A percentile compares a stretch with the other conserved stretches of the same genome.
Evolutionary conservation across 768 basidiomycete species (phyloP).

Genomic region (Chlorophyllum brunneum): DNA sequence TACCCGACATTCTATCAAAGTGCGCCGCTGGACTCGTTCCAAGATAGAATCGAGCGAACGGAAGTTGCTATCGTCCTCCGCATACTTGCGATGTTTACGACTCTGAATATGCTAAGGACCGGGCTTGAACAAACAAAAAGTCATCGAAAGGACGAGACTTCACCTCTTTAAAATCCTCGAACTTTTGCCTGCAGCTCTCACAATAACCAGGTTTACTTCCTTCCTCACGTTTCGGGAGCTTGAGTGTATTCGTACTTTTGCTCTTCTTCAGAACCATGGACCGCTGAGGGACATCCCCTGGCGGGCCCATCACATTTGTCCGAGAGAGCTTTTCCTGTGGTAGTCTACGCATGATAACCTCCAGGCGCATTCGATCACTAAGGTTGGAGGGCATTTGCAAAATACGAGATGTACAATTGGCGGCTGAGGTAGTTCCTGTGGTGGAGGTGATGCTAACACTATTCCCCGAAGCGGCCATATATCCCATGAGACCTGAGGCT

Average conservation of each 20-base stretch:
- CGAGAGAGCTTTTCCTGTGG: constrained; percentile 49
- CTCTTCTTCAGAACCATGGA: constrained; percentile 62
- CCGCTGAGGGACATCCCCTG: constrained; percentile 51
- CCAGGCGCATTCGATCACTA: constrained; percentile 53
- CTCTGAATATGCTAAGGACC: constrained; percentile 62
- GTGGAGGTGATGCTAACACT: constrained; percentile 90
- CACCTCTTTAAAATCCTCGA: constrained; percentile 82
- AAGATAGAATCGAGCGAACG: constrained; percentile 73
- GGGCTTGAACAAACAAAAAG: constrained; percentile 3
- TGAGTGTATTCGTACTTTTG: constrained; percentile 75
- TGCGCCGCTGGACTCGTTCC: constrained; percentile 48
- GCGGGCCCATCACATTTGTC: constrained; percentile 60
- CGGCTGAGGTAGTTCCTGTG: constrained; percentile 78
- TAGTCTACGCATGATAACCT: constrained; percentile 46
- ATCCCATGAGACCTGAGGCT: constrained; percentile 49
- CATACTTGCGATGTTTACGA: constrained; percentile 80
- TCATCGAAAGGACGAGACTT: constrained; percentile 23
- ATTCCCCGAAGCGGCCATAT: constrained; percentile 93
- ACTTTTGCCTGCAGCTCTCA: constrained; percentile 91
- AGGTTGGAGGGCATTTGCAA: constrained; percentile 50
- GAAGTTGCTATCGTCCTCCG: constrained; percentile 75
- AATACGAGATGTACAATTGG: constrained; percentile 41
- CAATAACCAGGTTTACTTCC: constrained; percentile 93
- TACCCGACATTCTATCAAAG: constrained; percentile 27
- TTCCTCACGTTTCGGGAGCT: constrained; percentile 77